Conservation (phyloP, 208 protist species). For the Strigomonas culicis region DNA sequence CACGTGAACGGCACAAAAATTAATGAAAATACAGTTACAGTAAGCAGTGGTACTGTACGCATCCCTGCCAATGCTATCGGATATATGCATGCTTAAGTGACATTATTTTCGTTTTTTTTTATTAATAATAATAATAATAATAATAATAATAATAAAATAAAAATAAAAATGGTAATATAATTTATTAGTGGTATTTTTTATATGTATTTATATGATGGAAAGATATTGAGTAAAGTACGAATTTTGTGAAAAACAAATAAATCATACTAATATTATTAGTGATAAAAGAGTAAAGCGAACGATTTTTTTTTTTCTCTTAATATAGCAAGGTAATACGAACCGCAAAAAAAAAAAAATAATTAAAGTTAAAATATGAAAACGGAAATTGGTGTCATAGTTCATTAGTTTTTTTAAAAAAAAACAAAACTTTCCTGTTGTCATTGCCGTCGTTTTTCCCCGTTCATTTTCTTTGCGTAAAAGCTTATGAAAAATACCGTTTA, state of each 20-base stretch:
- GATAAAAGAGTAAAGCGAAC: neutral
- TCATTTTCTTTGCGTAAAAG: neutral
- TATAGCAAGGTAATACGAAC: neutral
- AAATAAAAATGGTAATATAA: neutral
- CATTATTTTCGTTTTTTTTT: conserved; percentile 3
- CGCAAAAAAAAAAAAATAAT: conserved; percentile 13
- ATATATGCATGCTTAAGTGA: neutral
- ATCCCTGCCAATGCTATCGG: conserved; percentile 51
- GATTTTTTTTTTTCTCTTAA: conserved; percentile 17
- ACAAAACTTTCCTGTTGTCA: neutral
- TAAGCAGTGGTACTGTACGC: conserved; percentile 78
- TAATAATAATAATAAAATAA: conserved; percentile 14
- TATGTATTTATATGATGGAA: neutral
- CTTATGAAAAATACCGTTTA: neutral
- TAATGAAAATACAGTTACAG: conserved; percentile 63
- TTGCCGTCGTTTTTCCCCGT: too few relatives aligned
- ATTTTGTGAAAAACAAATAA: conserved; percentile 13
- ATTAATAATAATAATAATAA: conserved; percentile 11
- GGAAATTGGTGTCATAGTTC: conserved; percentile 9
- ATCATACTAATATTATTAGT: neutral
- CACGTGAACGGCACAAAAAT: conserved; percentile 70
- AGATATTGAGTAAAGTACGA: conserved; percentile 3
- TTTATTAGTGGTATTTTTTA: conserved; percentile 7
- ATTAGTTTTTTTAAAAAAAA: conserved; percentile 3
- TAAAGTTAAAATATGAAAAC: neutral